These are phyloP conservation scores for Lactarius sanguifluus DNA, from an alignment of 768 basidiomycete species.

Conservation along the genomic window DNA sequence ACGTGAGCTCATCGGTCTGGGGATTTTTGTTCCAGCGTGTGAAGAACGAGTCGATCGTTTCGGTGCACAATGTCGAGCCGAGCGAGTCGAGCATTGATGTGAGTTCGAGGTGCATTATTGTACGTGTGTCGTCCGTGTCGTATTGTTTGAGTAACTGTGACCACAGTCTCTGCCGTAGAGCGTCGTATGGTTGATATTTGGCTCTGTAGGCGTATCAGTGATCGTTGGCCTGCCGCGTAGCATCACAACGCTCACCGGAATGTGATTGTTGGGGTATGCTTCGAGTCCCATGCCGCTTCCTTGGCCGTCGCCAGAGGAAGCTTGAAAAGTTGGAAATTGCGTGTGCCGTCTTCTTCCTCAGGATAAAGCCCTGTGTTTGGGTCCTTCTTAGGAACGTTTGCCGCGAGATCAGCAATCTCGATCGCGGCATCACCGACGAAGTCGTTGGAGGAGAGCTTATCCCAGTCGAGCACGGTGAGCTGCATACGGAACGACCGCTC, in stretches of 20 bases:
- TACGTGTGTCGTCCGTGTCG: conserved; percentile 77
- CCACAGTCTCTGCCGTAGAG: conserved; percentile 90
- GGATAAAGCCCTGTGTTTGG: conserved; percentile 54
- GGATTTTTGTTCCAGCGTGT: conserved; percentile 63
- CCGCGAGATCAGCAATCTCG: conserved; percentile 64
- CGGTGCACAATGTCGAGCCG: conserved; percentile 81
- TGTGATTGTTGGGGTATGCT: conserved; percentile 65
- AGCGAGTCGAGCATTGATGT: conserved; percentile 96
- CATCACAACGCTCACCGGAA: conserved; percentile 51
- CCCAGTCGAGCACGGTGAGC: conserved; percentile 92
- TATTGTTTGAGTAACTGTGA: conserved; percentile 85
- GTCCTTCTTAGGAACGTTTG: conserved; percentile 49
- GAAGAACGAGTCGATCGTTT: conserved; percentile 85
- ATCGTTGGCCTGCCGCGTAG: not conserved
- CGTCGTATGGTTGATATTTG: conserved; percentile 93
- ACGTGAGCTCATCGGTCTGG: conserved; percentile 65
- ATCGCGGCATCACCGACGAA: conserved; percentile 78
- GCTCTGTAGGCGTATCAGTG: conserved; percentile 51
- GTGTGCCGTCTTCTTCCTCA: conserved; percentile 51
- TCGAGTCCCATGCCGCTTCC: conserved; percentile 69
- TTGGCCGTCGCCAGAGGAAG: conserved; percentile 61
- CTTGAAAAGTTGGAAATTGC: conserved; percentile 70
- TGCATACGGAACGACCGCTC: conserved; percentile 78
- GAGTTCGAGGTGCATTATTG: conserved; percentile 80
- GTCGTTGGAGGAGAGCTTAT: conserved; percentile 88